Evolutionary conservation across 805 yeast genomes (phyloP), one percentile per base, ranked within the genome.

Genomic region (Candida suzukii): DNA sequence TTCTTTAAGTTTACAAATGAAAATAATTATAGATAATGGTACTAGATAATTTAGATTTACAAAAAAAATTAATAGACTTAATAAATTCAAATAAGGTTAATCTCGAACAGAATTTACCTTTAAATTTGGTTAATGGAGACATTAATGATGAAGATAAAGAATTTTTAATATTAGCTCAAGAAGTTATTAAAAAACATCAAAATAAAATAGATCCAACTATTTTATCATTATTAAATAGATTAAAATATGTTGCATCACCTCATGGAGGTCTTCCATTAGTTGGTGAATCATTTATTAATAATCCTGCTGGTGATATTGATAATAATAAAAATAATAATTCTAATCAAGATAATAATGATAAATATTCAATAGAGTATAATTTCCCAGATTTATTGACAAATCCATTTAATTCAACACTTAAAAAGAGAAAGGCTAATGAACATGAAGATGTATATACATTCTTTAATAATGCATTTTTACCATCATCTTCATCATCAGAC

Each of bases 171-270:
- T 67, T 79, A 17, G 86, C 86, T 3, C 73, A 75, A 44, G 83
- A 79, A 51, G 84, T 81, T 3, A 68, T 74, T 2, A 68, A 68
- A 45, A 60, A 63, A 42, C 61, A 60, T 37, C 58, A 58, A 33
- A 58, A 62, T 40, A 61, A 71, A 20, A 73, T 79, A 7, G 86
- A 79, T 53, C 85, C 86, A 4, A 78, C 85, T 0, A 76, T 79
- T 21, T 60, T 73, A 46, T 82, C 76, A 51, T 63, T 79, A n/a
- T 58, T 79, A 40, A 67, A 70, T 48, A 57, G 86, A 40, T 63
- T 78, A 34, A 83, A 79, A 51, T 79, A 79, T 49, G 76, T 76
- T 7, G 60, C 67, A 41, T 66, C 79, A 24, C 81, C 82, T 3
- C 81, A 76, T 55, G 82, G 82, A 1, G 76, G 77, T 36, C 62